Conservation (phyloP, 1,139 yeast genomes). For the Protomyces lactucae-debilis region DNA sequence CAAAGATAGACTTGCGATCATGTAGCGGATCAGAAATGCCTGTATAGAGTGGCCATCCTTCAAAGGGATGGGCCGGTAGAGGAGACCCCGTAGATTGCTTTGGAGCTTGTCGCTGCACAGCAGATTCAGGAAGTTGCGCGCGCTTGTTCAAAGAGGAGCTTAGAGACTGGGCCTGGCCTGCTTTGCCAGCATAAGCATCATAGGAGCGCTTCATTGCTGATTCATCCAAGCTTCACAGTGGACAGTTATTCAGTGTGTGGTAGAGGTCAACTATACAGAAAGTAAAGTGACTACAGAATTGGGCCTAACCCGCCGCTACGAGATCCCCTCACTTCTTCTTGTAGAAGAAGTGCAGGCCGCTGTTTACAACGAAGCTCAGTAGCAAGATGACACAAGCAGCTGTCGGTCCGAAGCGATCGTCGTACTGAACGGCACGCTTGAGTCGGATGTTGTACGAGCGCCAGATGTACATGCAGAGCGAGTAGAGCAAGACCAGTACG, state of each 20-base stretch:
- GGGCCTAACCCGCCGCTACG: too few relatives aligned
- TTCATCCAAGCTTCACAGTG: too few relatives aligned
- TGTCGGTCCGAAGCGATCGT: slow-evolving; percentile 76
- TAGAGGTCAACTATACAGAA: background rate
- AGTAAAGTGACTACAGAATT: background rate
- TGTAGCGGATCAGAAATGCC: slow-evolving; percentile 9
- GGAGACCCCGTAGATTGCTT: background rate
- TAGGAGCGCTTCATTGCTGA: background rate
- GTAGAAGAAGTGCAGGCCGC: slow-evolving; percentile 12
- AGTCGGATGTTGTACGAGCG: slow-evolving; percentile 78
- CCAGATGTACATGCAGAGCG: slow-evolving; percentile 72
- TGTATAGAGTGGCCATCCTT: background rate
- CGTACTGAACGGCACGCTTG: slow-evolving; percentile 77
- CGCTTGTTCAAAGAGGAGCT: background rate
- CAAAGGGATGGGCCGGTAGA: background rate
- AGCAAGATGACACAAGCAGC: slow-evolving; percentile 19
- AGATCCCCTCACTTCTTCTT: background rate
- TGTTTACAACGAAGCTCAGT: slow-evolving; percentile 13
- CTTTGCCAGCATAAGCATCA: background rate
- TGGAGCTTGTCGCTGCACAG: background rate
- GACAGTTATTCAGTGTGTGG: too few relatives aligned
- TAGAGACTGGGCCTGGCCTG: background rate
- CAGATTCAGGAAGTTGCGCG: background rate
- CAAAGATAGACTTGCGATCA: slow-evolving; percentile 11
- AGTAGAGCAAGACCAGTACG: slow-evolving; percentile 62